Base-by-base conservation (phyloP, 441 rosid genomes). In the Eutrema salsugineum region DNA sequence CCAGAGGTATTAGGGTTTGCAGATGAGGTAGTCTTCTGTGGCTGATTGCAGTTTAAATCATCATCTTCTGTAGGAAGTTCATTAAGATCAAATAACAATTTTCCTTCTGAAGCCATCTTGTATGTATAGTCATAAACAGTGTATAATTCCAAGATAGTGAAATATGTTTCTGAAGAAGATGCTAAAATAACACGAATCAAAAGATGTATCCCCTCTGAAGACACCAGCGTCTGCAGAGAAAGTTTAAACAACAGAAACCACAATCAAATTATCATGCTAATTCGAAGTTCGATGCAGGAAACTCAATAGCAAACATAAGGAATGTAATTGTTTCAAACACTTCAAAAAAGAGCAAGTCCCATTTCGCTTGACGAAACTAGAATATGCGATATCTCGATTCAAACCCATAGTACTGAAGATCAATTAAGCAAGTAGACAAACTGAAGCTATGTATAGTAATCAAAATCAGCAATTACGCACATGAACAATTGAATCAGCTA, bases 81-180 rank as follows among this genome's bases (percentile, higher is more conserved):
- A 83, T 95, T 95, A 86, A 93, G 98, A 87, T 95, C 99, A 88
- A 95, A 89, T 72, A 91, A 76, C 50, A 77, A 77, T 85, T 83
- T 88, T 83, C 97, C 97, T 71, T 88, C 83, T 66, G 95, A 88
- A 75, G 92, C 93, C 98, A 95, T 95, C 79, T 89, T 91, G 84
- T 84, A 79, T 71, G 86, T 79, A 81, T 77, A 81, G 81, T 89
- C 96, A 89, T 95, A 81, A 85, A 86, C 87, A 77, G 79, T 65
- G 78, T 51, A 54, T 65, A 60, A 44, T 59, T 57, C 75, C 74
- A 66, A 69, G 55, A 55, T 62, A 63, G 46, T 58, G 51, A 68
- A 68, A 7, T 50, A 22, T 1, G 49, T 54, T 79, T 66, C 80
- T 73, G 70, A 76, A 55, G 68, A 60, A 30, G 6, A 30, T 6